Percentiles rank a stretch among this genome's conserved stretches.
phyloP scores from a whole-genome alignment of 768 basidiomycete species.

The Mycena galopus region DNA sequence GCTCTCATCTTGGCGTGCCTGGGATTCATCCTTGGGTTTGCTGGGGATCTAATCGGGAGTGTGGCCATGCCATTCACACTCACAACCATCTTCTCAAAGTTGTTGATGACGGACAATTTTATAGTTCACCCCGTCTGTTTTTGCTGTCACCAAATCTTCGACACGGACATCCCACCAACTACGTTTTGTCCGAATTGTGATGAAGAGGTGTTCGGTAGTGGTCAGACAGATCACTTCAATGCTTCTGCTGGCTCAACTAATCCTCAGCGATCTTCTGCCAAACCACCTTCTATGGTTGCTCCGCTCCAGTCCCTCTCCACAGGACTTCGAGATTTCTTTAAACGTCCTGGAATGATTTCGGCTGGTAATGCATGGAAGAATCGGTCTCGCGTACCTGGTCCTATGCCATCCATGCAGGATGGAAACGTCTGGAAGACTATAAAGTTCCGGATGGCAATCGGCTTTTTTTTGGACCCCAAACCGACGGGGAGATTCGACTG shows the following conservation, averaged over 20 bases:
- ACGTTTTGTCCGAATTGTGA: neutral
- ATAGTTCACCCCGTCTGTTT: neutral
- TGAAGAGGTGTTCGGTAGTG: neutral
- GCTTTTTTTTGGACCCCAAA: no score
- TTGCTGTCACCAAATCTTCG: neutral
- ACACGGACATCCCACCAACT: neutral
- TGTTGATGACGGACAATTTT: neutral
- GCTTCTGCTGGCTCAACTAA: neutral
- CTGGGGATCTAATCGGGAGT: neutral
- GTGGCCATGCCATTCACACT: neutral
- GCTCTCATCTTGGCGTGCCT: neutral
- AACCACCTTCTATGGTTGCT: neutral
- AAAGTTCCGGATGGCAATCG: no score
- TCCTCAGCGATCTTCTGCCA: neutral
- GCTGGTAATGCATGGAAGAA: no score
- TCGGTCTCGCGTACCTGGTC: no score
- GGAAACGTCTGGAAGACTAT: no score
- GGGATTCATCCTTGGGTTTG: neutral
- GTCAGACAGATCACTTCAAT: neutral
- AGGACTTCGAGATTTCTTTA: neutral
- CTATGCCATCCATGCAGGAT: no score
- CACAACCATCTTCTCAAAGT: neutral
- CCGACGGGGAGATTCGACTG: no score
- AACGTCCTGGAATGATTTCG: neutral
- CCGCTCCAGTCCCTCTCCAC: neutral